Base-by-base conservation (phyloP, 305 asterid species). In the Fraxinus greggii region DNA sequence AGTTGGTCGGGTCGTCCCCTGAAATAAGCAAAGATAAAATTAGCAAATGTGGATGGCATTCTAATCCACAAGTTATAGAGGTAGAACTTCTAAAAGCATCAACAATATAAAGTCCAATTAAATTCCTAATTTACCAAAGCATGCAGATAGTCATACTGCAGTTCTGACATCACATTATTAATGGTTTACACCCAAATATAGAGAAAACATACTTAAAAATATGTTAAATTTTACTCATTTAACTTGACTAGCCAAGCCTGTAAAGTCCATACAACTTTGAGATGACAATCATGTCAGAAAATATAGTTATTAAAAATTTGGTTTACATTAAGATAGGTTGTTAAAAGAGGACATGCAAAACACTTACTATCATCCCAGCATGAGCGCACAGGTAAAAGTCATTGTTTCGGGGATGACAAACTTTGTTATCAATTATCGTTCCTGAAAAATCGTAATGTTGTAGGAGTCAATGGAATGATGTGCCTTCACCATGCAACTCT, bases 371-470 rank as follows among this genome's bases (percentile, higher is more conserved):
- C 95, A 91, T 92, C 17, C 99, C 99, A 0, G 95, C 97, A 15
- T 96, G 98, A 17, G 98, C 97, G 56, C 99, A 96, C 83, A 93
- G n/a, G 89, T 96, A 96, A 61, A 96, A 96, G 79, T 96, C 99
- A 17, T 94, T 76, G 92, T 96, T 96, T 88, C 90, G 88, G 0
- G 98, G 98, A 82, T 96, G 98, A 81, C 97, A 93, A 15, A 96
- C 91, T 88, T 91, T 91, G 38, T 90, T 93, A 84, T 96, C 99
- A 15, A 96, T 93, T 2, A 96, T 82, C 0, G 98, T 96, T 70
- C 99, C 99, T 96, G 93, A 77, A 86, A 77, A 86, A 83, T 70
- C 51, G 75, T 17, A 81, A 42, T 6, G 35, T 65, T 9, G n/a
- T 24, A 65, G 72, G 33, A 65, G 19, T 24, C 8, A 63, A 65